Conservation (phyloP, 805 yeast genomes). For the Pichia exigua region DNA sequence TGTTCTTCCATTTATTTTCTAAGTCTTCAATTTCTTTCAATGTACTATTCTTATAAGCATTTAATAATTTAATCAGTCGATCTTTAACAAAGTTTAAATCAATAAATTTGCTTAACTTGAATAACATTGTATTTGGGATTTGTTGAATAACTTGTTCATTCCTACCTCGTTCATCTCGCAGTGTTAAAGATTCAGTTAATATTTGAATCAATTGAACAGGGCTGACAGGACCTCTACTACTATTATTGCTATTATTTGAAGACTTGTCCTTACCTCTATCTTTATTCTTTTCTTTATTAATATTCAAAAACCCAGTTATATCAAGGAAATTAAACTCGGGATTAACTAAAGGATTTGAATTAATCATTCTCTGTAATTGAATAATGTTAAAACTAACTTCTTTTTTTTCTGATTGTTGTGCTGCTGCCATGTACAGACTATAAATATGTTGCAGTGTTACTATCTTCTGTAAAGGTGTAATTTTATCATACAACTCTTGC, state of each 20-base stretch:
- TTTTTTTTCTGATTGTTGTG: slow-evolving; percentile 27
- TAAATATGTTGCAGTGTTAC: slow-evolving; percentile 32
- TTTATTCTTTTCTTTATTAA: slow-evolving; percentile 6
- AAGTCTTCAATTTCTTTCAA: slow-evolving; percentile 31
- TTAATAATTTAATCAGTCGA: slow-evolving; percentile 27
- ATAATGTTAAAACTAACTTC: slow-evolving; percentile 31
- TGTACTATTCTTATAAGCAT: slow-evolving; percentile 26
- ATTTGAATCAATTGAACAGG: slow-evolving; percentile 31
- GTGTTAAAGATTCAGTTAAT: slow-evolving; percentile 28
- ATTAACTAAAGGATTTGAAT: slow-evolving; percentile 30
- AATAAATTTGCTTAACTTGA: slow-evolving; percentile 25
- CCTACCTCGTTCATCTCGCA: slow-evolving; percentile 23
- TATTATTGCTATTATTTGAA: neutral
- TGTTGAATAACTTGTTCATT: slow-evolving; percentile 26
- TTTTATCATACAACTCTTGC: slow-evolving; percentile 22
- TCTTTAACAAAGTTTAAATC: slow-evolving; percentile 28
- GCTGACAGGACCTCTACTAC: slow-evolving; percentile 15
- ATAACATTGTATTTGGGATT: slow-evolving; percentile 28
- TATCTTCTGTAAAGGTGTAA: slow-evolving; percentile 29
- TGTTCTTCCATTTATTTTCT: slow-evolving; percentile 30
- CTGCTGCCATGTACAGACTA: slow-evolving; percentile 28
- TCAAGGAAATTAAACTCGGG: slow-evolving; percentile 29
- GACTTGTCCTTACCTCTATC: neutral
- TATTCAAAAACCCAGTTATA: slow-evolving; percentile 23
- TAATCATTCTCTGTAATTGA: slow-evolving; percentile 29